A percentile compares a stretch with the other conserved stretches of the same genome.
These are phyloP conservation scores for Paraurostyla sp. DNA, from an alignment of 73 alveolate genomes.

Conservation along the genomic window DNA sequence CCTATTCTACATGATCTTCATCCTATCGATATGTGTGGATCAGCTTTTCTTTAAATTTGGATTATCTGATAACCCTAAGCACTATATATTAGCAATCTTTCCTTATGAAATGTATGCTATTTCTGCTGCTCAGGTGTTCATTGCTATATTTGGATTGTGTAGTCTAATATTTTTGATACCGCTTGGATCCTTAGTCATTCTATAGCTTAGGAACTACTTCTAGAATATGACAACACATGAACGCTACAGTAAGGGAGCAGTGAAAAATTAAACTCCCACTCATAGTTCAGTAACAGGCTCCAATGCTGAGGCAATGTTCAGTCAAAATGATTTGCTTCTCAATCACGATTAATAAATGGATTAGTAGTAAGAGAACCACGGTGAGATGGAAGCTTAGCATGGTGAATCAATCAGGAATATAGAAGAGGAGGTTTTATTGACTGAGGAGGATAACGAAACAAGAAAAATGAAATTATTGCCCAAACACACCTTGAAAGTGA, in stretches of 20 bases:
- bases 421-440: not conserved
- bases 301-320: no score
- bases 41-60: constrained; percentile 12
- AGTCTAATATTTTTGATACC: constrained; percentile 1
- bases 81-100: not conserved
- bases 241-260: not conserved
- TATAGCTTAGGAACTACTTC: not conserved
- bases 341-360: not conserved
- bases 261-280: not conserved
- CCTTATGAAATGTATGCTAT: not conserved
- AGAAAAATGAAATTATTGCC: not conserved
- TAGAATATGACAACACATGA: constrained; percentile 20
- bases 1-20: not conserved
- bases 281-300: no score
- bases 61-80: not conserved
- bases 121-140: not conserved
- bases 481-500: not conserved
- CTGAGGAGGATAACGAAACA: not conserved
- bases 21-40: not conserved
- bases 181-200: not conserved
- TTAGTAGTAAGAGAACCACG: no score
- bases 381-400: no score
- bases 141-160: not conserved
- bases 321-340: not conserved
- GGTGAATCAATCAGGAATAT: no score